Conservation (phyloP, 257 asterid genomes). For the Apocynum venetum region DNA sequence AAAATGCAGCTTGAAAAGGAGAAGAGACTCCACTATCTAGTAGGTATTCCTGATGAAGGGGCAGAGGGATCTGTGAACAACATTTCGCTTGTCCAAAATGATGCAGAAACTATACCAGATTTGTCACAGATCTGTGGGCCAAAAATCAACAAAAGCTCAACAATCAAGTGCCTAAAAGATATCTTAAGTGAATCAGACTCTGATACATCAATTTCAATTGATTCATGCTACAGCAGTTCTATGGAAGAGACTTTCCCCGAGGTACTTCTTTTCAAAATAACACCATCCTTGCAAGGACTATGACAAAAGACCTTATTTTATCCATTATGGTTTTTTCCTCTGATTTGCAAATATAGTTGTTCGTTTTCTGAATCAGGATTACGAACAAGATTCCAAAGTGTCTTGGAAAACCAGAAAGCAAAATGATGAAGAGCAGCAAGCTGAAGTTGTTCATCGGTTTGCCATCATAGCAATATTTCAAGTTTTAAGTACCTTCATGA, state of each 20-base stretch:
- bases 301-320: not conserved
- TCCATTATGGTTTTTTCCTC: not conserved
- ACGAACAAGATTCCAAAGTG: conserved; percentile 24
- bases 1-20: conserved; percentile 35
- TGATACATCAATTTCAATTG: conserved; percentile 40
- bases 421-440: conserved; percentile 23
- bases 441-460: conserved; percentile 30
- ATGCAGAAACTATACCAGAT: conserved; percentile 19
- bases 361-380: conserved; percentile 35
- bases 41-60: conserved; percentile 19
- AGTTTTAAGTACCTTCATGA: not conserved
- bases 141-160: conserved; percentile 33
- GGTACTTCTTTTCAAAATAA: conserved; percentile 34
- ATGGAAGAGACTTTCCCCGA: conserved; percentile 35
- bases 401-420: conserved; percentile 24
- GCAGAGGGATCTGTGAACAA: conserved; percentile 4
- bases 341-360: conserved; percentile 14
- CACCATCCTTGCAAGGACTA: not conserved
- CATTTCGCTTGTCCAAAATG: conserved; percentile 8
- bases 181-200: conserved; percentile 68
- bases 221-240: conserved; percentile 34
- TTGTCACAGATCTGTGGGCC: conserved; percentile 19
- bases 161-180: conserved; percentile 62
- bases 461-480: conserved; percentile 25
- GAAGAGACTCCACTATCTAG: conserved; percentile 16